Base-by-base conservation (phyloP, 352 stramenopile species). In the Pythium diclinum region DNA sequence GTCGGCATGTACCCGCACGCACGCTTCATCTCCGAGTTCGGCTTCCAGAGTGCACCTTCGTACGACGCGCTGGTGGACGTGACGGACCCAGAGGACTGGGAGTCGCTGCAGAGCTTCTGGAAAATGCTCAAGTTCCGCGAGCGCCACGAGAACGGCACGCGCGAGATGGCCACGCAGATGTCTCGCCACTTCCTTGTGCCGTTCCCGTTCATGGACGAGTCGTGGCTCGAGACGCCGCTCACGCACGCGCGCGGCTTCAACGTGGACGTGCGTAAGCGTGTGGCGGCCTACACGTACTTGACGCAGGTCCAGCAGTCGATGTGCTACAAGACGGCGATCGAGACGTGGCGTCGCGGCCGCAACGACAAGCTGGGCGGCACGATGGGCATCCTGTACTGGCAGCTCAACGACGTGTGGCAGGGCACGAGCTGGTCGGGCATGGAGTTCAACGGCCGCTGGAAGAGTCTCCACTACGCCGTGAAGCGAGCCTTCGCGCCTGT, bases 381-480 rank as follows among this genome's bases (percentile, higher is more conserved):
- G 7, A 92, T 91, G 81, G 87, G 87, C 9, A 86, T 92, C 49
- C 73, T 95, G 62, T 93, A 96, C 65, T 96, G 87, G 87, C 87
- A 96, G 59, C 69, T 96, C 16, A 94, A 94, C 68, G 87, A 96
- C 54, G 87, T 96, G 57, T 96, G 87, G 86, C 77, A 89, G 65
- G 87, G 85, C 9, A 91, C 84, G 42, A 94, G 83, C 65, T 96
- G 87, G 87, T 92, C 87, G 21, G 92, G 85, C 52, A 85, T 94
- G 36, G 87, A 96, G 67, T 88, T 83, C 69, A 78, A 74, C 4
- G 87, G 87, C 25, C 73, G 77, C 42, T 93, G 85, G 82, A 95
- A 95, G 68, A 87, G 79, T 38, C 72, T 95, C 30, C 87, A 94
- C 59, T 88, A 92, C 60, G 77, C 88, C 32, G 75, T 87, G 19